Conservation (phyloP, 352 stramenopile genomes). For the Globisporangium orthogonon region DNA sequence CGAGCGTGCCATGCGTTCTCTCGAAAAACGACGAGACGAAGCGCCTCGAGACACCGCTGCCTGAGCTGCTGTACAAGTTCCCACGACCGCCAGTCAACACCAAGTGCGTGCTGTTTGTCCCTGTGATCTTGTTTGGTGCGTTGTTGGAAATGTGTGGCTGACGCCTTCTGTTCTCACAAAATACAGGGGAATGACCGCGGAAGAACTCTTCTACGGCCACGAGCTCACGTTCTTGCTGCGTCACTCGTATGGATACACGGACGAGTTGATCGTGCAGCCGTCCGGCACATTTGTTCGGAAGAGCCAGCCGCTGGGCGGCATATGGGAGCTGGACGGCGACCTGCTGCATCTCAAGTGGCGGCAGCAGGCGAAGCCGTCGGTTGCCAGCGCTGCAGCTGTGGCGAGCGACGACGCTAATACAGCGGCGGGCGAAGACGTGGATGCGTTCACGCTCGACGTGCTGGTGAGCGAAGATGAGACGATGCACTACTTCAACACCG, state of each 20-base stretch:
- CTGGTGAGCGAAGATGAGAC: conserved; percentile 60
- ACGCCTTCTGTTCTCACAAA: background rate
- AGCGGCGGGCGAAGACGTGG: conserved; percentile 23
- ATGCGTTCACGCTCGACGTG: conserved; percentile 68
- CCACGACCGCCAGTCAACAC: conserved; percentile 53
- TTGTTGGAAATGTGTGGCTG: background rate
- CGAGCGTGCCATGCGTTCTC: conserved; percentile 59
- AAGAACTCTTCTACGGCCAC: conserved; percentile 73
- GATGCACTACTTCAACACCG: conserved; percentile 77
- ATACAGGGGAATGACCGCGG: conserved; percentile 32
- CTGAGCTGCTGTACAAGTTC: conserved; percentile 70
- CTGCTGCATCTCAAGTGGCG: conserved; percentile 80
- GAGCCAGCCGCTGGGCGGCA: conserved; percentile 57
- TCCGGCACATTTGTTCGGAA: conserved; percentile 58
- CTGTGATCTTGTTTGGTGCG: background rate
- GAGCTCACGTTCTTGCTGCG: conserved; percentile 78
- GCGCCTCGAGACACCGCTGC: conserved; percentile 47
- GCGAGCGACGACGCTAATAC: background rate
- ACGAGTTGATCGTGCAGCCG: conserved; percentile 66
- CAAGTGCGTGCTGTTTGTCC: conserved; percentile 25
- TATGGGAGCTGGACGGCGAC: conserved; percentile 74
- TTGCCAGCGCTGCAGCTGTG: background rate
- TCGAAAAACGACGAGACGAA: conserved; percentile 50
- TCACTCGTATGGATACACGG: conserved; percentile 67
- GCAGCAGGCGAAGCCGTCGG: conserved; percentile 12